Evolutionary conservation across 1,284 basidiomycete genomes (phyloP).

Genomic region (Sporisorium iseilematis-ciliati): DNA sequence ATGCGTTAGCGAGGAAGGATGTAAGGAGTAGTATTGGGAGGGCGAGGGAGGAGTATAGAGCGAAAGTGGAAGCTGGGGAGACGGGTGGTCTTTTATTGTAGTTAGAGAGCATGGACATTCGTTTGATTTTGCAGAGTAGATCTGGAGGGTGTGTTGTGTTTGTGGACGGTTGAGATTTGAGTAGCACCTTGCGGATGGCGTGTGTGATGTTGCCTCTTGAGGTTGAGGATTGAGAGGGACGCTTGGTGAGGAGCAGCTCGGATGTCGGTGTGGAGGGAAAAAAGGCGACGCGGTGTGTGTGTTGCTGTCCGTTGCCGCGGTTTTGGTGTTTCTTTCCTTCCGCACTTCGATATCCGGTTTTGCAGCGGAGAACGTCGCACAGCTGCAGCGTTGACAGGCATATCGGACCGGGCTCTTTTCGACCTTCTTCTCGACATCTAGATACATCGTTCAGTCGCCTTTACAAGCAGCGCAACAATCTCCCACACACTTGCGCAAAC

Average conservation of each 20-base stretch:
- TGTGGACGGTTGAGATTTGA: neutral
- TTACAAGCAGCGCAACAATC: too few relatives aligned
- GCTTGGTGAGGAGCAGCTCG: neutral
- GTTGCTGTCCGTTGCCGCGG: neutral
- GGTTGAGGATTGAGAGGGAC: neutral
- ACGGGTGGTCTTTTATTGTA: conserved; percentile 26
- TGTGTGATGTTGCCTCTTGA: neutral
- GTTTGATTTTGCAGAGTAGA: neutral
- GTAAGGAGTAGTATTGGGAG: conserved; percentile 16
- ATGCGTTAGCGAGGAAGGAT: conserved; percentile 39
- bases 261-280: conserved; percentile 1
- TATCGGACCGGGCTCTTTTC: too few relatives aligned
- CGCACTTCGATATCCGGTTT: neutral
- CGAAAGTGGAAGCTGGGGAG: conserved; percentile 21
- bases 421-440: conserved; percentile 3
- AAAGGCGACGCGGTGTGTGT: neutral
- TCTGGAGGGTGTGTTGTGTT: neutral
- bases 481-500: too few relatives aligned
- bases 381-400: conserved; percentile 7
- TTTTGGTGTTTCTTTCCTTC: neutral
- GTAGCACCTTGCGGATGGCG: neutral
- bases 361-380: neutral
- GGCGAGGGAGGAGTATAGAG: conserved; percentile 36
- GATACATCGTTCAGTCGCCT: neutral
- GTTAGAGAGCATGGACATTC: neutral